Base-by-base conservation (phyloP, 192 early-diverging fungal species). In the Allomyces javanicus region DNA sequence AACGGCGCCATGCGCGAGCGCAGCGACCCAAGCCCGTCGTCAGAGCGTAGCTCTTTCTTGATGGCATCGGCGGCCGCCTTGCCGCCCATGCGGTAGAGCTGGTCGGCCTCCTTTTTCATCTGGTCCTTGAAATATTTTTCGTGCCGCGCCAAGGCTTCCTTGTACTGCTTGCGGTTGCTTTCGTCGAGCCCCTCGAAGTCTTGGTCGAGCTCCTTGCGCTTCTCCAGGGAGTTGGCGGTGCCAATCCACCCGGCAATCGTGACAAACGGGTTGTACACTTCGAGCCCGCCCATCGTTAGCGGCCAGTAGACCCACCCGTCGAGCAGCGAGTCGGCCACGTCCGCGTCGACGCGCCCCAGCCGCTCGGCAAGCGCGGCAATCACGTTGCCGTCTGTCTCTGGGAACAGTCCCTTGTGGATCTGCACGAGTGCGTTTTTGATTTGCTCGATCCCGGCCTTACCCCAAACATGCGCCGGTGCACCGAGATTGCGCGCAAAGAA, bases 231-330 rank as follows among this genome's bases (percentile, higher is more conserved):
- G 21, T 21, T 21, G 17, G 21, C 50, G 17, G 21, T 21, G 17
- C 17, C 17, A 14, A 58, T 14, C 50, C 50, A 58, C 50, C 17
- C 50, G 58, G 55, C 63, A 44, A 69, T 26, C 7, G 62, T 62
- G 25, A 69, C 17, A 27, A 69, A 45, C 62, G 33, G 24, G 25
- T 69, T 64, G 22, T 64, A 58, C 40, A 69, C 61, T 17, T 64
- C 68, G 1, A 69, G 68, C 43, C 68, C 68, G 27, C 68, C 68
- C 11, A 55, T 50, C 1, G 44, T 27, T 17, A 69, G 62, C 12
- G 68, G 68, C 68, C 68, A 69, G 27, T 64, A 64, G 17, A 61
- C 43, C 68, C 68, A 69, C 62, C 45, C 65, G 50, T 69, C 68
- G 5, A 64, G 9, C 1, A 69, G 62, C 21, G 27, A 26, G 3